phyloP scores from a whole-genome alignment of 179 eudicot genomes.

The Beta lomatogona region DNA sequence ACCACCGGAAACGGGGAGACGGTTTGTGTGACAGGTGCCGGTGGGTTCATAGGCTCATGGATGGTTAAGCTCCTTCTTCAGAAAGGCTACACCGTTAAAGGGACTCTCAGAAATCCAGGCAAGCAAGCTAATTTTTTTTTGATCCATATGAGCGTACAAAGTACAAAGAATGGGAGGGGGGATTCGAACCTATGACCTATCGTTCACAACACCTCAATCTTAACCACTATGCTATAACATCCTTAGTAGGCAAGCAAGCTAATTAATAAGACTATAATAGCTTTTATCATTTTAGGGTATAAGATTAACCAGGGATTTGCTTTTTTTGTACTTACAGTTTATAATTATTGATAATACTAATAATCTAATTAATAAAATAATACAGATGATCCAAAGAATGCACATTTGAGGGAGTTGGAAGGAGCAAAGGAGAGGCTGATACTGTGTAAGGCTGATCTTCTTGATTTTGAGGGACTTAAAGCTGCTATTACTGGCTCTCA shows the following conservation, averaged over 20 bases:
- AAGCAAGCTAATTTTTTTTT: neutral
- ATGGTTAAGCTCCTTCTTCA: conserved; percentile 77
- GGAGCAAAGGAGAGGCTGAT: conserved; percentile 92
- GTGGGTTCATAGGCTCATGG: conserved; percentile 97
- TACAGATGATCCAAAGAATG: conserved; percentile 85
- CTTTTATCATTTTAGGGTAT: neutral
- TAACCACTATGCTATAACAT: too few relatives aligned
- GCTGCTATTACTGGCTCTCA: conserved; percentile 76
- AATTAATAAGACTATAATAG: too few relatives aligned
- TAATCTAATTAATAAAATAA: neutral
- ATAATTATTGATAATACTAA: neutral
- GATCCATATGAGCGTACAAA: too few relatives aligned
- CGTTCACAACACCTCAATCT: too few relatives aligned
- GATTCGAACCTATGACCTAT: too few relatives aligned
- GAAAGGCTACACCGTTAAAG: conserved; percentile 75
- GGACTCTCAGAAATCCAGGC: conserved; percentile 92
- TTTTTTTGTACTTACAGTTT: too few relatives aligned
- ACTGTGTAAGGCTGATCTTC: conserved; percentile 74
- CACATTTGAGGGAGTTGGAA: conserved; percentile 77
- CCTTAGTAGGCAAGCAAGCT: conserved; percentile 35
- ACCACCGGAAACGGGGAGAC: conserved; percentile 43
- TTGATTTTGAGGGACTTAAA: conserved; percentile 67
- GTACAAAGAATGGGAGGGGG: too few relatives aligned
- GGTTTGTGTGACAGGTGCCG: conserved; percentile 96
- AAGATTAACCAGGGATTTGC: too few relatives aligned